A percentile compares a stretch with the other conserved stretches of the same genome.
phyloP scores from a whole-genome alignment of 2,329 filamentous ascomycete species.

The Akanthomyces lecanii region DNA sequence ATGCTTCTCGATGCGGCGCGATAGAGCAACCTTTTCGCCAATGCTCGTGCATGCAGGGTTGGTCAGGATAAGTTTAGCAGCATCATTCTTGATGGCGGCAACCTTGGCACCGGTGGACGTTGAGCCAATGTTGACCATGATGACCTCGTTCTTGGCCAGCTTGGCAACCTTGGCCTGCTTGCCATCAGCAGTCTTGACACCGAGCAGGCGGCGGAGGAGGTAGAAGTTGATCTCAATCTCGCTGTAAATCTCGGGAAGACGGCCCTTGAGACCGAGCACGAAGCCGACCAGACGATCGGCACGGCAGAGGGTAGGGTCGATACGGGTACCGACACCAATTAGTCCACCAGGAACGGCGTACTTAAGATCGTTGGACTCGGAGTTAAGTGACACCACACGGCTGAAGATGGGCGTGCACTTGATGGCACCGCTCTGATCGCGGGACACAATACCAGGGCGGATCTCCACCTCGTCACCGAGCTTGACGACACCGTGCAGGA shows the following conservation, averaged over 20 bases:
- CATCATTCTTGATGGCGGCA: conserved; percentile 93
- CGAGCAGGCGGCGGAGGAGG: conserved; percentile 85
- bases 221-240: conserved; percentile 99
- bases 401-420: conserved; percentile 98
- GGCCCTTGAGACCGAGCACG: conserved; percentile 90
- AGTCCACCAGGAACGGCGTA: conserved; percentile 96
- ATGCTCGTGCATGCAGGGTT: conserved; percentile 95
- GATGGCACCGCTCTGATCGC: conserved; percentile 88
- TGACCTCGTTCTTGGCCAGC: conserved; percentile 94
- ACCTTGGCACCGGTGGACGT: conserved; percentile 98
- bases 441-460: conserved; percentile 94
- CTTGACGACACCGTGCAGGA: conserved; percentile 94
- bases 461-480: conserved; percentile 98
- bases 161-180: conserved; percentile 99
- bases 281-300: conserved; percentile 98
- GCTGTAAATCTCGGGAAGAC: conserved; percentile 93
- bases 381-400: conserved; percentile 90
- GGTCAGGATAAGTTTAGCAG: conserved; percentile 88
- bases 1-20: conserved; percentile 97
- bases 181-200: conserved; percentile 95
- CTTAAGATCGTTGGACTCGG: conserved; percentile 96
- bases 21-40: conserved; percentile 95
- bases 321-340: conserved; percentile 95
- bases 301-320: conserved; percentile 96
- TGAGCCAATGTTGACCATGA: conserved; percentile 99